Evolutionary conservation across 2,329 filamentous ascomycete genomes (phyloP), one percentile per base, ranked within the genome.

Genomic region (Fusarium sterilihyphosum): DNA sequence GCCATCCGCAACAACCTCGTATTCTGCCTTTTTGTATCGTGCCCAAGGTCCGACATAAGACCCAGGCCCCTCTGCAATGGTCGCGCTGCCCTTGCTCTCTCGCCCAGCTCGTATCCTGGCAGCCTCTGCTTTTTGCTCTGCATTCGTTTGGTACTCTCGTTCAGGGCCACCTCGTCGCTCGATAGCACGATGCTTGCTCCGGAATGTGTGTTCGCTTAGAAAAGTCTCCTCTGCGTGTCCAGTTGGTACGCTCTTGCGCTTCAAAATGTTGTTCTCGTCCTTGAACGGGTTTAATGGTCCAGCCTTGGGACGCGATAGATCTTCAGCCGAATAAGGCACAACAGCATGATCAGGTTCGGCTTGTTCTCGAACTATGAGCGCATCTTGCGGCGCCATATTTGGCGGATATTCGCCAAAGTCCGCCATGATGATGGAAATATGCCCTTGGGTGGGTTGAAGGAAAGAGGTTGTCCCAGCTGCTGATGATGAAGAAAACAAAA

Each of bases 31-130:
- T 77, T 88, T 88, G 80, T 97, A 98, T 81, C 89, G 92, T 14
- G 96, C 97, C 97, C 97, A 99, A 0, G 96, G 97, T 0, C 97
- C 97, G 43, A 97, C 89, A 82, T 99, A 99, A 52, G 95, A 92
- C 61, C 92, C 92, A 13, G 94, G 91, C 2, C 96, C 96, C 78
- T 98, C 95, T 0, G 95, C 92, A 44, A 98, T 88, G 24, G 92
- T 91, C 47, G 94, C 90, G 80, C 96, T 92, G 54, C 96, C 96
- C 80, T 96, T 98, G 75, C 86, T 91, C 82, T 98, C 95, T 70
- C 96, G 88, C 77, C 92, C 93, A n/a, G 91, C 87, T 54, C 92
- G 87, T 82, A 94, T 85, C 67, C 86, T 86, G 43, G 90, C 90
- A 10, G 92, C 91, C 65, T 92, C 89, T 73, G 93, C 93, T 82